These are phyloP conservation scores for Nidularia pulvinata DNA, from an alignment of 768 basidiomycete genomes.

Conservation along the genomic window DNA sequence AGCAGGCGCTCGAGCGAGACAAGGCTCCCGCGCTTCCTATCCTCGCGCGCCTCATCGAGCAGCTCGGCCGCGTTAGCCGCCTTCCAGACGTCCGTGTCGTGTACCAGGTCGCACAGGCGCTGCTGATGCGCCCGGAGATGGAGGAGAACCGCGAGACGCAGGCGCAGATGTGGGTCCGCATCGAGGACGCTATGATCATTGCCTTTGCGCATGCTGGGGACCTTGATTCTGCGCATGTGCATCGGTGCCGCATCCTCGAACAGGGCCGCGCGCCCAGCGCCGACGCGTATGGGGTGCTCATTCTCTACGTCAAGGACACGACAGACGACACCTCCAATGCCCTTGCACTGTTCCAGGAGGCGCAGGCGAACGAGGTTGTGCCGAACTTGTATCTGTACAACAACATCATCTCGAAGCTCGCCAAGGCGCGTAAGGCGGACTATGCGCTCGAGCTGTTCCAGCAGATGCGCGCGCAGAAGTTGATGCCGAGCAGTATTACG, in stretches of 20 bases:
- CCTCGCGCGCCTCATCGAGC: constrained; percentile 65
- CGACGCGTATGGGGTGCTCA: constrained; percentile 91
- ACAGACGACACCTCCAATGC: constrained; percentile 95
- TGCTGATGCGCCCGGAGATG: constrained; percentile 29
- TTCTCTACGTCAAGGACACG: constrained; percentile 86
- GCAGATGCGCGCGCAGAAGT: constrained; percentile 69
- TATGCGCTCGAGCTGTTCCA: constrained; percentile 86
- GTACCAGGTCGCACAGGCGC: constrained; percentile 70
- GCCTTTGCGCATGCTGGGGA: constrained; percentile 83
- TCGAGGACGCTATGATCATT: constrained; percentile 92
- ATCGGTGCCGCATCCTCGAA: constrained; percentile 76
- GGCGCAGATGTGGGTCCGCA: constrained; percentile 61
- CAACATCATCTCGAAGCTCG: constrained; percentile 95
- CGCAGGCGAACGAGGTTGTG: constrained; percentile 60
- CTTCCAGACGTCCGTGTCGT: constrained; percentile 60
- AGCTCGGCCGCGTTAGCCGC: constrained; percentile 63
- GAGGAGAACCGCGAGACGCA: constrained; percentile 44
- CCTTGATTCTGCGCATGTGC: constrained; percentile 76
- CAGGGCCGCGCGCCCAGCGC: constrained; percentile 79
- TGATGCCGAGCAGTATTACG: constrained; percentile 82
- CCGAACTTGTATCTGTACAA: constrained; percentile 94
- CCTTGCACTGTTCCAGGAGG: constrained; percentile 80
- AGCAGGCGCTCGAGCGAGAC: constrained; percentile 37
- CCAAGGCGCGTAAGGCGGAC: constrained; percentile 93
- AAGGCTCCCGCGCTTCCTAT: constrained; percentile 49